Evolutionary conservation across 257 asterid species (phyloP).

Genomic region (Solanum etuberosum): DNA sequence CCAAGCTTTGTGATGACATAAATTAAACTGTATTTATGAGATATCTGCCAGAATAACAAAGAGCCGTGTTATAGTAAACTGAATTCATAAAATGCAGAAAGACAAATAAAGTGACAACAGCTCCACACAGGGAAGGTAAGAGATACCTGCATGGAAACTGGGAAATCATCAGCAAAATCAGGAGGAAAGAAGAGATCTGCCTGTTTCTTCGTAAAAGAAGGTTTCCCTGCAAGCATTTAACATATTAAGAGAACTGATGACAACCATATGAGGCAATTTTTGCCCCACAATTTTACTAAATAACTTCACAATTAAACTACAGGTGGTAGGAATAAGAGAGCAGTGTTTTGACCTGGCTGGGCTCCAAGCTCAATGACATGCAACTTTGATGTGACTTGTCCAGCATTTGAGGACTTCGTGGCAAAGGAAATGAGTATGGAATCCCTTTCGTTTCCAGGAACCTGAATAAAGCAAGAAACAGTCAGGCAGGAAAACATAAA

Average conservation of each 20-base stretch:
- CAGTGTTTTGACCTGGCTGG: constrained; percentile 60
- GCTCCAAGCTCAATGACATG: constrained; percentile 98
- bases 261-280: neutral
- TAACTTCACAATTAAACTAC: neutral
- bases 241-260: neutral
- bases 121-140: neutral
- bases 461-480: constrained; percentile 31
- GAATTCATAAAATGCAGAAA: neutral
- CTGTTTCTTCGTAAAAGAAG: constrained; percentile 86
- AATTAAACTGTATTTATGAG: constrained; percentile 82
- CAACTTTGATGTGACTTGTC: constrained; percentile 80
- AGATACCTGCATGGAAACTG: constrained; percentile 97
- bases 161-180: constrained; percentile 93
- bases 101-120: neutral
- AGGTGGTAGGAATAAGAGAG: neutral
- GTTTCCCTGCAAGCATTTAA: constrained; percentile 52
- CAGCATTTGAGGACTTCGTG: constrained; percentile 68
- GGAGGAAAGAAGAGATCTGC: constrained; percentile 99
- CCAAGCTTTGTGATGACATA: constrained; percentile 99
- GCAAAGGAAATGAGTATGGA: constrained; percentile 94
- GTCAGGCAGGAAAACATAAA: neutral
- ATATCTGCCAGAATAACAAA: constrained; percentile 53
- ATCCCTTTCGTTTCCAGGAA: constrained; percentile 84
- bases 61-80: neutral
- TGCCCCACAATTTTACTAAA: neutral